Evolutionary conservation across 345 rosid genomes (phyloP), one percentile per base, ranked within the genome.

Genomic region (Bretschneidera sinensis): DNA sequence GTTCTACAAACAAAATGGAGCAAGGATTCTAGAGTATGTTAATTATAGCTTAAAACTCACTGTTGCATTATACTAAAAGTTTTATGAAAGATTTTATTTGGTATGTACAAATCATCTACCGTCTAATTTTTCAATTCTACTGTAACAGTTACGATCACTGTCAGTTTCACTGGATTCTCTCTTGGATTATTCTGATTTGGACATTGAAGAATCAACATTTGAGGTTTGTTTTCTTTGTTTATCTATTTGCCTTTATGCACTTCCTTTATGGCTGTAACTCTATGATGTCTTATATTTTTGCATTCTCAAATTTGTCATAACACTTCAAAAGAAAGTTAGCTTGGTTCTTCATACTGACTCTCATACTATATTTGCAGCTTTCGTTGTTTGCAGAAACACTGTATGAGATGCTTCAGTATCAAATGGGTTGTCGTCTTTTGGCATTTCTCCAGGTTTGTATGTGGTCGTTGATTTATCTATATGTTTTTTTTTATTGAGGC

Each of bases 351-450:
- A 7, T 39, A 11, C 15, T 11, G 45, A 11, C 45, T 39, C 11
- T 39, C 1, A 31, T 39, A 39, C 45, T 39, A 5, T 14, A 28
- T 39, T 62, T 77, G 81, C 85, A 92, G 98, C 77, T 94, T 61
- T 88, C 99, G 18, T 68, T 94, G 77, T 95, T 95, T 83, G 96
- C 95, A 4, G 97, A 95, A 76, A 69, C 90, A 11, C 74, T 95
- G 21, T 83, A 79, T 73, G 99, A 95, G 79, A 86, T 86, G 97
- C 89, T 95, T 59, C 96, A 95, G 73, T 76, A 85, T 77, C 91
- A 91, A 82, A 95, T 91, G 96, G 96, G 97, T 57, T 83, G 77
- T 64, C 85, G 89, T 43, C 73, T 95, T 55, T 77, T 85, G 50
- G 62, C 76, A 43, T 95, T 91, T 83, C 89, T 95, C 62, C 84